These are phyloP conservation scores for Rhizophlyctis rosea DNA, from an alignment of 192 early-diverging fungal genomes.

Conservation along the genomic window DNA sequence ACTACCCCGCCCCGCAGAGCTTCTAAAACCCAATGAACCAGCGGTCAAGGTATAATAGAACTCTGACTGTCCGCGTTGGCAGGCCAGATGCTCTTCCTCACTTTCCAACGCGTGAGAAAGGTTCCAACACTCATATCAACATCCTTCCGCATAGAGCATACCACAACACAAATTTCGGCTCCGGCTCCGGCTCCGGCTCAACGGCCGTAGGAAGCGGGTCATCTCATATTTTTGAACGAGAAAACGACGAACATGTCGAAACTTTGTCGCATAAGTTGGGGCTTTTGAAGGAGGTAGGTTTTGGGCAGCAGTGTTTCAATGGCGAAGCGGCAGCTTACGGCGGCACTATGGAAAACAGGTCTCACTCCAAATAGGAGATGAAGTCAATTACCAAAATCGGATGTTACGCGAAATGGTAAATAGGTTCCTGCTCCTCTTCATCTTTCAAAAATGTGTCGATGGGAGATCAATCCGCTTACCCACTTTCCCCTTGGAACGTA, in stretches of 20 bases:
- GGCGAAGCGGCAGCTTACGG: background rate
- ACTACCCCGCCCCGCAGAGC: too few species aligned
- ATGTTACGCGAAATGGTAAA: slow-evolving; percentile 31
- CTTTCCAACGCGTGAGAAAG: too few species aligned
- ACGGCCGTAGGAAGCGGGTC: background rate
- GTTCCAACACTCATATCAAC: too few species aligned
- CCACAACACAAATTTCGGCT: too few species aligned
- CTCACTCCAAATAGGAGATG: slow-evolving; percentile 38
- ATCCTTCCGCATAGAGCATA: too few species aligned
- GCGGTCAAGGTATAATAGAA: too few species aligned
- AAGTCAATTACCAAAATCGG: slow-evolving; percentile 31
- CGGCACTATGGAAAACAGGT: slow-evolving; percentile 19
- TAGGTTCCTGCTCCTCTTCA: background rate
- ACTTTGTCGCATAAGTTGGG: slow-evolving; percentile 27
- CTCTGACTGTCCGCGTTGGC: too few species aligned
- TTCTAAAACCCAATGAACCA: too few species aligned
- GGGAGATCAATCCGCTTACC: background rate
- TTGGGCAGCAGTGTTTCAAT: background rate
- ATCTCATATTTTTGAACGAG: slow-evolving; percentile 22
- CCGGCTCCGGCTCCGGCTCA: too few species aligned
- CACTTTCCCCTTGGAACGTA: background rate
- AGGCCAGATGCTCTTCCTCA: too few species aligned
- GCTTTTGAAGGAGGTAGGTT: slow-evolving; percentile 33
- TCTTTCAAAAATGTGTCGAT: background rate
- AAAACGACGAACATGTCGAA: slow-evolving; percentile 38